Evolutionary conservation across 768 basidiomycete species (phyloP), one percentile per base, ranked within the genome.

Genomic region (Tubosaeta sp.): DNA sequence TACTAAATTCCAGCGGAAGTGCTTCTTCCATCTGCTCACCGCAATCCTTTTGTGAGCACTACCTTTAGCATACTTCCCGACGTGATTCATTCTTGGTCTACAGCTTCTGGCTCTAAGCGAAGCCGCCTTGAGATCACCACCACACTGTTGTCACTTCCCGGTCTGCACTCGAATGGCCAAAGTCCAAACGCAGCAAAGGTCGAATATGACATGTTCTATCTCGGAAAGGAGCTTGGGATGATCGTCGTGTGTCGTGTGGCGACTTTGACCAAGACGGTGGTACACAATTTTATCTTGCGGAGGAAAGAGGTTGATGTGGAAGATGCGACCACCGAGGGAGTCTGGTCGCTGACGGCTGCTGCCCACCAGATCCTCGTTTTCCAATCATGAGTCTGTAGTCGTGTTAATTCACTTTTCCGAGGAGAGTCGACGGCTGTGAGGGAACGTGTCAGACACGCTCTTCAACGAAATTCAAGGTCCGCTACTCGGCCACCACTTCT

Each of bases 361-460:
- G 68, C 57, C 16, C 68, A 69, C 48, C 66, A 69, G 56, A 67
- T 69, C 46, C 61, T 67, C 31, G 58, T 70, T 46, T 69, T 71
- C 45, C 52, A 55, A 42, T 19, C 53, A 47, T 53, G 59, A 54
- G 42, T 39, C 10, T 39, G 17, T 39, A 39, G 19, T 48, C 52
- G 39, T 25, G 39, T 25, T 25, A 29, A 22, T 22, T 22, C 22
- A 22, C 22, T 22, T 22, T 22, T 3, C 22, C 22, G 22, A 22
- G 22, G 22, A 22, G 22, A 22, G 22, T 39, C 27, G 48, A 34
- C 34, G 54, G 41, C 46, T 52, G 51, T 48, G 32, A 17, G 45
- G 56, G 50, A 70, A 64, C 68, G 68, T 68, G 68, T 66, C 54
- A 60, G 51, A 62, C 59, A 50, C 52, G 46, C 56, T 49, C 43